Evolutionary conservation across 2,329 filamentous ascomycete species (phyloP).

Genomic region (Venturia effusa): DNA sequence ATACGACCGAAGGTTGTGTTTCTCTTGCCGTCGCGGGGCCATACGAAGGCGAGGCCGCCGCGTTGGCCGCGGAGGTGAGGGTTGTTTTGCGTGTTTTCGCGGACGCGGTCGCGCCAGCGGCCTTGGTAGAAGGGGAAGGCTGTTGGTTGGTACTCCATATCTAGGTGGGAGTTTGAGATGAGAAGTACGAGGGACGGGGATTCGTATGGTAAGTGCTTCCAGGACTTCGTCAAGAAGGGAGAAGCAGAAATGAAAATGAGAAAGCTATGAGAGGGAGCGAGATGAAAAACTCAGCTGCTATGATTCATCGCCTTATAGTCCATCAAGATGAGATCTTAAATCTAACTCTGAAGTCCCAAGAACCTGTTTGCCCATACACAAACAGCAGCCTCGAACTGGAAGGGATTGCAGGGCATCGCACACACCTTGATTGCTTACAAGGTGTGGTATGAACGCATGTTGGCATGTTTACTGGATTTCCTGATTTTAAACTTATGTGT

Average conservation of each 20-base stretch:
- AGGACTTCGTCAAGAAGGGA: too few species aligned
- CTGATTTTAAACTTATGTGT: background rate
- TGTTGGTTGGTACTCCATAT: conserved; percentile 1
- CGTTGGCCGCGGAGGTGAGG: conserved; percentile 18
- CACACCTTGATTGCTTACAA: background rate
- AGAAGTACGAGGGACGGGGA: background rate
- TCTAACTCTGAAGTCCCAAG: background rate
- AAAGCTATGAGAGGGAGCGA: background rate
- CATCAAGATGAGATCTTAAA: background rate
- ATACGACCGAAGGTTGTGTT: conserved; percentile 25
- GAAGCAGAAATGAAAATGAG: background rate
- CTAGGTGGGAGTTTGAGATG: background rate
- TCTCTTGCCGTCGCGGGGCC: conserved; percentile 33
- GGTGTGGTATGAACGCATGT: background rate
- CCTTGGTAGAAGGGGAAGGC: conserved; percentile 7
- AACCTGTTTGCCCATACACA: background rate
- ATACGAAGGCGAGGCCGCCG: conserved; percentile 31
- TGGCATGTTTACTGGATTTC: background rate
- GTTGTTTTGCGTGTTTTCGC: background rate
- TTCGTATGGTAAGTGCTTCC: too few species aligned
- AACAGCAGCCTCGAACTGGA: background rate
- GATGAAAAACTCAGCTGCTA: background rate
- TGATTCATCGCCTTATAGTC: background rate
- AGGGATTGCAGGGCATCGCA: background rate
- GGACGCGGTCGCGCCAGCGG: background rate